Evolutionary conservation across 1,139 yeast species (phyloP).

Genomic region (Pichia sp.): DNA sequence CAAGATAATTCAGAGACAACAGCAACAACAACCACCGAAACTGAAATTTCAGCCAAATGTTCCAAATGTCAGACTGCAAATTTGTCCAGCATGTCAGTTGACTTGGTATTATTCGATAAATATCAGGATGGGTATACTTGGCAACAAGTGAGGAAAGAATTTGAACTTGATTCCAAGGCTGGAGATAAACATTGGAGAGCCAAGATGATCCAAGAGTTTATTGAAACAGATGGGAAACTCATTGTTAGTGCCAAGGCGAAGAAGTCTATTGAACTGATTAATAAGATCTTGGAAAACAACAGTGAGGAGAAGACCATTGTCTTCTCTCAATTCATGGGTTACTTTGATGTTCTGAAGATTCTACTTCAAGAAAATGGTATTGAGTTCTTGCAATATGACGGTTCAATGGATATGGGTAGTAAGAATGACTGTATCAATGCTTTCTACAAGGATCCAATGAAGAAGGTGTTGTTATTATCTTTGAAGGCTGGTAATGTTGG

Average conservation of each 20-base stretch:
- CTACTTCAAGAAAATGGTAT: slow-evolving; percentile 44
- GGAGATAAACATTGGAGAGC: slow-evolving; percentile 19
- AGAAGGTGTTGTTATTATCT: slow-evolving; percentile 59
- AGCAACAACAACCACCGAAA: slow-evolving; percentile 25
- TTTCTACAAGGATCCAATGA: slow-evolving; percentile 51
- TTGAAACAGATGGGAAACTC: slow-evolving; percentile 30
- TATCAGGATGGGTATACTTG: slow-evolving; percentile 29
- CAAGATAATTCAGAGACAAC: slow-evolving; percentile 34
- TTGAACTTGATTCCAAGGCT: slow-evolving; percentile 17
- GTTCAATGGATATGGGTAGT: slow-evolving; percentile 62
- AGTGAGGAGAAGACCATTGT: slow-evolving; percentile 63
- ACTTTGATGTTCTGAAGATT: slow-evolving; percentile 63
- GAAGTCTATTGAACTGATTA: slow-evolving; percentile 40
- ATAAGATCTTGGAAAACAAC: slow-evolving; percentile 33
- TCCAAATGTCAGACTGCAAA: slow-evolving; percentile 23
- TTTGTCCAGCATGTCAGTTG: slow-evolving; percentile 38
- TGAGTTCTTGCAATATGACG: slow-evolving; percentile 64
- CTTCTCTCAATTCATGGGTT: slow-evolving; percentile 78
- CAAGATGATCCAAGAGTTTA: slow-evolving; percentile 28
- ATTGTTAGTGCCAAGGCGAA: slow-evolving; percentile 47
- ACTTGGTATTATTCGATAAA: slow-evolving; percentile 46
- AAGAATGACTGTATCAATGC: slow-evolving; percentile 56
- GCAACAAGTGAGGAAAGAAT: slow-evolving; percentile 17
- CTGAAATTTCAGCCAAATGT: slow-evolving; percentile 43
- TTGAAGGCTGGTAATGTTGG: slow-evolving; percentile 93